These are phyloP conservation scores for Plantago coronopus DNA, from an alignment of 305 asterid species.

Conservation along the genomic window DNA sequence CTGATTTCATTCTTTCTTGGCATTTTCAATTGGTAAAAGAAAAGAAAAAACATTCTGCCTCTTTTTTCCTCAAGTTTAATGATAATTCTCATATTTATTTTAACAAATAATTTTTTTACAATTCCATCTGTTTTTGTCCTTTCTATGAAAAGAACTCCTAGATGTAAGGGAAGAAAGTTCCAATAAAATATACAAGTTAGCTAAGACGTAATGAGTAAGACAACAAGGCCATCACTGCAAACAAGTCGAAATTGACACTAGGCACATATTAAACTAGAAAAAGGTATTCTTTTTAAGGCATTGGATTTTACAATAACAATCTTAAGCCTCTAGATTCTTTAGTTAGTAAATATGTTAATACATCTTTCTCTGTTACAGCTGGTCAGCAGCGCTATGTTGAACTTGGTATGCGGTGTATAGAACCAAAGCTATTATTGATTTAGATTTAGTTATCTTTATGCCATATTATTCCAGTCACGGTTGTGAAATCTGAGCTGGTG, in stretches of 20 bases:
- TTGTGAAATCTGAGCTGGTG: too few species aligned
- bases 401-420: conserved; percentile 3
- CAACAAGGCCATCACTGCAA: neutral
- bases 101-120: neutral
- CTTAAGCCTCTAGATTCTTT: conserved; percentile 4
- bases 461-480: too few species aligned
- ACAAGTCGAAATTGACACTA: neutral
- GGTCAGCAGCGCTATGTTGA: neutral
- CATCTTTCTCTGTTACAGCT: neutral
- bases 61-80: neutral
- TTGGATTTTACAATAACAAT: conserved; percentile 1
- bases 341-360: neutral
- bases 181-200: too few species aligned
- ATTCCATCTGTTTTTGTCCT: neutral
- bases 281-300: neutral
- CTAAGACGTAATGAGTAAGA: neutral
- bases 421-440: neutral
- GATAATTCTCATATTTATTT: neutral
- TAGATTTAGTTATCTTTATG: too few species aligned
- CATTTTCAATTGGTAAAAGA: neutral
- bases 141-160: neutral
- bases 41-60: neutral
- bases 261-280: neutral
- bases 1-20: neutral
- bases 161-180: neutral